A percentile compares a stretch with the other conserved stretches of the same genome.
Evolutionary conservation across 2,329 filamentous ascomycete genomes (phyloP).

Genomic region (Tolypocladium guangdongense): DNA sequence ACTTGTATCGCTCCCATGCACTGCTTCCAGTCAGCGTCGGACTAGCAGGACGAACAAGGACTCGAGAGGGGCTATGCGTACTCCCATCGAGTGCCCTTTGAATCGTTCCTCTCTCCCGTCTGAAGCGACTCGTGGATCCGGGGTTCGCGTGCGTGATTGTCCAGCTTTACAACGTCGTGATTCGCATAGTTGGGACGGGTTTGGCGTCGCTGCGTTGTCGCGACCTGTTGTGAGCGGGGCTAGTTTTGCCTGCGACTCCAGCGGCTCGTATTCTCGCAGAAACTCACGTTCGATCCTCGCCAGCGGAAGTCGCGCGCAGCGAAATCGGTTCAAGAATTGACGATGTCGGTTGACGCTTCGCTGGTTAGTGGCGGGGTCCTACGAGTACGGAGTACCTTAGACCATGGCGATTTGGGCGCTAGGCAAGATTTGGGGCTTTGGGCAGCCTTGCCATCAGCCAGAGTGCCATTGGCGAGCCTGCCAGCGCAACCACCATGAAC

Average conservation of each 20-base stretch:
- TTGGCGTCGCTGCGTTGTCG: neutral
- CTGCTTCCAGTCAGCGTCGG: constrained; percentile 10
- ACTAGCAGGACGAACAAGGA: neutral
- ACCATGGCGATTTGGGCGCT: neutral
- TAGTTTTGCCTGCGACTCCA: neutral
- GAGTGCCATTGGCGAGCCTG: no score
- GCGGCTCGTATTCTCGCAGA: neutral
- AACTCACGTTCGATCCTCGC: constrained; percentile 3
- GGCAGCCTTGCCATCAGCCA: neutral
- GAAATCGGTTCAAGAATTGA: neutral
- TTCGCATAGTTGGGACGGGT: neutral
- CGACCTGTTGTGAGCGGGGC: neutral
- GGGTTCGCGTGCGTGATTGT: constrained; percentile 9
- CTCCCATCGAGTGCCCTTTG: constrained; percentile 18
- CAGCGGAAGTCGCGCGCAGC: constrained; percentile 1
- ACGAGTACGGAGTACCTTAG: no score
- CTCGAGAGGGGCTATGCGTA: constrained; percentile 10
- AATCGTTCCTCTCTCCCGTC: constrained; percentile 5
- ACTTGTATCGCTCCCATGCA: constrained; percentile 23
- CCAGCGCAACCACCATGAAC: neutral
- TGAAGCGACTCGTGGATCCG: constrained; percentile 1
- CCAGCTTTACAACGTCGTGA: constrained; percentile 13
- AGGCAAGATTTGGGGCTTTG: neutral
- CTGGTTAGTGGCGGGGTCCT: constrained; percentile 5
- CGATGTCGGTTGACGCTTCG: constrained; percentile 7